Evolutionary conservation across 495 filamentous ascomycete genomes (phyloP).

Genomic region (Rhypophila decipiens): DNA sequence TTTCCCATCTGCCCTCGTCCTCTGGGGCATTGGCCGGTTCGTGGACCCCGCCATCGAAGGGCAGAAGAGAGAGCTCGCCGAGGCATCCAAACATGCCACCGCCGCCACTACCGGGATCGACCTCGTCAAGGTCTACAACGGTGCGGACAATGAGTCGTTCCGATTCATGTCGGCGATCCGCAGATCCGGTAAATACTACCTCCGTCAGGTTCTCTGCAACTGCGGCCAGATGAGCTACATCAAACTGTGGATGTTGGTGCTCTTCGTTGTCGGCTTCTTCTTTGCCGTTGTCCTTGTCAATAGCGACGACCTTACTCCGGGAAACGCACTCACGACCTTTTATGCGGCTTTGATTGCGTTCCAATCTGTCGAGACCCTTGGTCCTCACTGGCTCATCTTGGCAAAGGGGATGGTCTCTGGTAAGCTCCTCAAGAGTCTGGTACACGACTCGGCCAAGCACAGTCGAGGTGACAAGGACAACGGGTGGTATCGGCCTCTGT

Average conservation of each 20-base stretch:
- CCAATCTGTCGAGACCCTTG: constrained; percentile 62
- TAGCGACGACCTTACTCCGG: constrained; percentile 45
- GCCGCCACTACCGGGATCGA: constrained; percentile 70
- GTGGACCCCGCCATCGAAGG: constrained; percentile 60
- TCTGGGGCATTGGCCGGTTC: constrained; percentile 51
- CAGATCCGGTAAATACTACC: constrained; percentile 57
- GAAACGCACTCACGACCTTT: constrained; percentile 75
- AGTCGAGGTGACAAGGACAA: constrained; percentile 18
- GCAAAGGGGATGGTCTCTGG: constrained; percentile 77
- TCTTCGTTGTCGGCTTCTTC: constrained; percentile 93
- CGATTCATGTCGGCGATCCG: constrained; percentile 56
- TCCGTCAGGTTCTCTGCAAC: constrained; percentile 58
- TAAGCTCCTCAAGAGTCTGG: constrained; percentile 46
- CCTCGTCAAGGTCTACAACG: constrained; percentile 83
- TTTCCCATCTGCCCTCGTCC: constrained; percentile 57
- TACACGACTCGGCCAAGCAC: constrained; percentile 1
- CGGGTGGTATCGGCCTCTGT: constrained; percentile 11
- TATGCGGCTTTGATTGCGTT: constrained; percentile 73
- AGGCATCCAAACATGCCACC: constrained; percentile 66
- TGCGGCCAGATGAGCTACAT: constrained; percentile 66
- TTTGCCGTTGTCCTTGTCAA: constrained; percentile 67
- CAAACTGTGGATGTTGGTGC: constrained; percentile 64
- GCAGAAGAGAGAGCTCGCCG: constrained; percentile 62
- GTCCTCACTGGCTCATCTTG: constrained; percentile 69
- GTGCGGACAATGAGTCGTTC: constrained; percentile 59